A percentile compares a stretch with the other conserved stretches of the same genome.
Evolutionary conservation across 495 filamentous ascomycete species (phyloP).

Genomic region (Talaromyces stipitatus): DNA sequence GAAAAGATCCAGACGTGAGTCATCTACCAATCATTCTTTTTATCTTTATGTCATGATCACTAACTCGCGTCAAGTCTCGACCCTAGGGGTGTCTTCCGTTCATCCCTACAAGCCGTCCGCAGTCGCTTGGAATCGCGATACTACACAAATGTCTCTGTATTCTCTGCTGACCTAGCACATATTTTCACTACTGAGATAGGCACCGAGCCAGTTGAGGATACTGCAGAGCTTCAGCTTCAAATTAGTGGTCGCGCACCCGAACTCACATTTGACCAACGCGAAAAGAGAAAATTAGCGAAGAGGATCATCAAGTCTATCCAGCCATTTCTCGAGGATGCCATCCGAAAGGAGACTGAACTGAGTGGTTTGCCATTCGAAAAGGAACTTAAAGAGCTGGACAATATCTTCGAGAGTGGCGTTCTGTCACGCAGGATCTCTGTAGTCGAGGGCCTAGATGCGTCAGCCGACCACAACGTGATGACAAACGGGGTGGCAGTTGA

Average conservation of each 20-base stretch:
- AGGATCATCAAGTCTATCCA: slow-evolving; percentile 77
- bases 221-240: slow-evolving; percentile 44
- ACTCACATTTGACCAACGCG: slow-evolving; percentile 56
- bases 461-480: slow-evolving; percentile 16
- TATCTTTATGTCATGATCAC: slow-evolving; percentile 7
- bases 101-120: slow-evolving; percentile 55
- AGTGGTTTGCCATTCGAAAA: slow-evolving; percentile 59
- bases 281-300: slow-evolving; percentile 65
- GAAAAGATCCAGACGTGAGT: slow-evolving; percentile 71
- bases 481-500: slow-evolving; percentile 10
- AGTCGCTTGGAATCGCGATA: slow-evolving; percentile 58
- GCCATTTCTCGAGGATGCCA: slow-evolving; percentile 65
- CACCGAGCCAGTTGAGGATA: slow-evolving; percentile 42
- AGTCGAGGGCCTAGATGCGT: slow-evolving; percentile 22
- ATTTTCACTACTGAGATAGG: slow-evolving; percentile 64
- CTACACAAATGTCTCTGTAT: slow-evolving; percentile 68
- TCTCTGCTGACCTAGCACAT: slow-evolving; percentile 62
- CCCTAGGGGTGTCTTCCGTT: slow-evolving; percentile 58
- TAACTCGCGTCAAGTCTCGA: slow-evolving; percentile 57
- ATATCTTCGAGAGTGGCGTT: slow-evolving; percentile 56
- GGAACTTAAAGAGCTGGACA: slow-evolving; percentile 64
- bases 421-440: slow-evolving; percentile 35
- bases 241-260: slow-evolving; percentile 45
- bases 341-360: slow-evolving; percentile 72
- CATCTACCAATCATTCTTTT: neutral